Evolutionary conservation across 2,329 filamentous ascomycete genomes (phyloP), one percentile per base, ranked within the genome.

Genomic region (Catunica adiposa): DNA sequence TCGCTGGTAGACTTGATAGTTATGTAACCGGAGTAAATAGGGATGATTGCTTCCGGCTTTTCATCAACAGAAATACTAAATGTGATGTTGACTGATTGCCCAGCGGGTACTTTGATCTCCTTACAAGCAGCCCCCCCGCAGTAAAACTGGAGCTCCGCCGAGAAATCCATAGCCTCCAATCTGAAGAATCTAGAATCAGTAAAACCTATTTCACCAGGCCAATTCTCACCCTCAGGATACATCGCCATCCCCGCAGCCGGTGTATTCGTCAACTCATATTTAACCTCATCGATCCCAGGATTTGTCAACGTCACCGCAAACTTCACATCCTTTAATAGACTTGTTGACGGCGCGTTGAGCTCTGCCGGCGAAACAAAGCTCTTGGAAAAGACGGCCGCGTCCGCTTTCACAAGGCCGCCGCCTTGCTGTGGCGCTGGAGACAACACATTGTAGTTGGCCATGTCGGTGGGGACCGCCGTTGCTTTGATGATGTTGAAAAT

Each of bases 51-150:
- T 7, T 25, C 48, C 40, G 80, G 74, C 53, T 67, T 66, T 38
- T 73, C 71, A 59, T 74, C 75, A 61, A 94, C 75, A 60, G 78
- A 74, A 59, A 95, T 73, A 66, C 78, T 23, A 22, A 55, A 11
- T 23, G 38, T 34, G 31, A 55, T 17, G 6, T 55, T 37, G n/a
- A 22, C 26, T 9, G 42, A 50, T 15, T 48, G 14, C n/a, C 53
- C 53, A 15, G 25, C 42, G 6, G 37, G 25, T 14, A 55, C 31
- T 22, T 17, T 40, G n/a, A 55, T 25, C 17, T 37, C 25, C 15
- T 42, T 23, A 8, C 53, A 55, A 9, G 53, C 31, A 11, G 31
- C 34, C 8, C 44, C 53, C 1, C 42, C 26, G 25, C 44, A 55
- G 29, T 23, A 14, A 23, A 55, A 55, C 3, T 31, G 17, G 11